Conservation (phyloP, 1,139 yeast genomes). For the Saccharomyces pastorianus region DNA sequence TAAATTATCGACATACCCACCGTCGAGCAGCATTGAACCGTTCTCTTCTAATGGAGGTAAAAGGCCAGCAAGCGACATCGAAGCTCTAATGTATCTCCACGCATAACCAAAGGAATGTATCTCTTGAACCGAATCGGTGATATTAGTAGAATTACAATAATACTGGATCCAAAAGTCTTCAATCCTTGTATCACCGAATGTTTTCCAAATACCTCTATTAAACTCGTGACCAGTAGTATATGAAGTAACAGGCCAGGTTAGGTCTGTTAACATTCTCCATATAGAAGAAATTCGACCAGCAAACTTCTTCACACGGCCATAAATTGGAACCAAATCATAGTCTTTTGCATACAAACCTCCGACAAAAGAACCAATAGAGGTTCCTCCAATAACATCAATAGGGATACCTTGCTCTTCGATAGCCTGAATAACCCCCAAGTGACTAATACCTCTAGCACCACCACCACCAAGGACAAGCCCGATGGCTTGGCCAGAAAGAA, state of each 20-base stretch:
- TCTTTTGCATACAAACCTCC: slow-evolving; percentile 94
- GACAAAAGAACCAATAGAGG: slow-evolving; percentile 90
- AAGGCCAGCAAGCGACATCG: slow-evolving; percentile 93
- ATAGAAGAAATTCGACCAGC: slow-evolving; percentile 72
- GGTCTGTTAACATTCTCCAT: slow-evolving; percentile 78
- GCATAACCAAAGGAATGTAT: slow-evolving; percentile 87
- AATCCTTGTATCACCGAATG: slow-evolving; percentile 83
- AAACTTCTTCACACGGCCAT: slow-evolving; percentile 83
- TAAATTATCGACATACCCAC: slow-evolving; percentile 89
- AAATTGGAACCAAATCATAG: slow-evolving; percentile 81
- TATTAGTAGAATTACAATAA: slow-evolving; percentile 89
- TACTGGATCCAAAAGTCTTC: slow-evolving; percentile 94
- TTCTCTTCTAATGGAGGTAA: slow-evolving; percentile 83
- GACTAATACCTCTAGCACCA: slow-evolving; percentile 92
- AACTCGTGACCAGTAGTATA: slow-evolving; percentile 96
- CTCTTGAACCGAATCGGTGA: slow-evolving; percentile 92
- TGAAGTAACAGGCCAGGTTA: slow-evolving; percentile 89
- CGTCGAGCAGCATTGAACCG: slow-evolving; percentile 90
- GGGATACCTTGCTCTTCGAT: slow-evolving; percentile 93
- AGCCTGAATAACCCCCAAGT: slow-evolving; percentile 85
- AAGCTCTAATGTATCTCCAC: slow-evolving; percentile 92
- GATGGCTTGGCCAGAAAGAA: slow-evolving; percentile 85
- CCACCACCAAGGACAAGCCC: slow-evolving; percentile 96
- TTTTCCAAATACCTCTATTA: slow-evolving; percentile 93
- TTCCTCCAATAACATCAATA: slow-evolving; percentile 88